A percentile compares a stretch with the other conserved stretches of the same genome.
Conservation (phyloP, 2,329 filamentous ascomycete species). For the Fusarium praegraminearum region DNA sequence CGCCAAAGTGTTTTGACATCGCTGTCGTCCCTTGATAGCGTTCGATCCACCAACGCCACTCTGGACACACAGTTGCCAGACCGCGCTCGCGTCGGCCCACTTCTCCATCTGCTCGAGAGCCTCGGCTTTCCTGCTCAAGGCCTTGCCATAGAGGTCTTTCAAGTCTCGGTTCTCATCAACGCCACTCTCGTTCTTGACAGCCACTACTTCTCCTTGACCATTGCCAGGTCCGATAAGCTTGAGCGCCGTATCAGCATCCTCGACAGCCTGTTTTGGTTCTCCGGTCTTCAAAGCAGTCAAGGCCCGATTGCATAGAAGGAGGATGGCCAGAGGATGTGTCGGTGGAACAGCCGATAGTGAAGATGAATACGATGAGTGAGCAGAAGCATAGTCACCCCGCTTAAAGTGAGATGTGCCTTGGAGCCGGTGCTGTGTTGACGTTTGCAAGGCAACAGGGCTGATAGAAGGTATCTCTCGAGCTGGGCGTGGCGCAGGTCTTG, state of each 20-base stretch:
- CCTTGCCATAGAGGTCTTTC: conserved; percentile 93
- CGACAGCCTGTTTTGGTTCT: conserved; percentile 86
- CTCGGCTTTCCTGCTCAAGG: conserved; percentile 93
- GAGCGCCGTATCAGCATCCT: conserved; percentile 85
- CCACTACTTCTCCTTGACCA: conserved; percentile 84
- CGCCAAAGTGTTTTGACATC: conserved; percentile 88
- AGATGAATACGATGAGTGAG: conserved; percentile 83
- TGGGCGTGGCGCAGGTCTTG: conserved; percentile 60
- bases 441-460: conserved; percentile 75
- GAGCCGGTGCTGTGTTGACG: conserved; percentile 81
- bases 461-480: conserved; percentile 74
- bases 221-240: conserved; percentile 81
- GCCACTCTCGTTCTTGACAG: conserved; percentile 69
- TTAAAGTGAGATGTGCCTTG: conserved; percentile 92
- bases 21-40: conserved; percentile 85
- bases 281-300: conserved; percentile 92
- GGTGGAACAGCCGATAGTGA: conserved; percentile 81
- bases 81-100: conserved; percentile 83
- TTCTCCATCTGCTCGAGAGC: conserved; percentile 95
- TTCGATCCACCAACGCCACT: conserved; percentile 86
- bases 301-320: conserved; percentile 92
- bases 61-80: conserved; percentile 88
- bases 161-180: conserved; percentile 80
- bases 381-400: conserved; percentile 89
- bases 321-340: conserved; percentile 83